Base-by-base conservation (phyloP, 1,139 yeast species). In the Debaryomycetaceae sp. region DNA sequence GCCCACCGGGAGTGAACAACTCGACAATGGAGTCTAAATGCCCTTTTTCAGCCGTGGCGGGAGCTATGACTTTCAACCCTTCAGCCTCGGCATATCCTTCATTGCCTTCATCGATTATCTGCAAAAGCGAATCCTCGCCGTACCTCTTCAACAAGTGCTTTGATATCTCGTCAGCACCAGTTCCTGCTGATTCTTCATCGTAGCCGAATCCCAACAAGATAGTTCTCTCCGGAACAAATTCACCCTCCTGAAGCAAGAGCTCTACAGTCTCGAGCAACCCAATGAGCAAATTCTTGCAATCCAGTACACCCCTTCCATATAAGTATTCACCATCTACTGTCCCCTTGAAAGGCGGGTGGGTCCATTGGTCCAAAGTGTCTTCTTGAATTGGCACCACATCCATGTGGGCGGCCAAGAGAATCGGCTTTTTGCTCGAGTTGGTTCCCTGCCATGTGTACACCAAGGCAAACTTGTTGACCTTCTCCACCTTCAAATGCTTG, bases 11-110 rank as follows among this genome's bases (percentile, higher is more conserved):
- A 14, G 78, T 70, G 42, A 51, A 63, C 40, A 76, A 55, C 8
- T 66, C 70, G 39, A 76, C 63, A 6, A 58, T 49, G 0, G 75
- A 56, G 50, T 75, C 71, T 24, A 72, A 43, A 46, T 68, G 63
- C 0, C 81, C 81, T 56, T 76, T 76, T 52, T 76, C 81, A 6
- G 72, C 76, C 5, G 78, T 72, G 4, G 75, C 76, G 1, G 88
- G 85, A 35, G 76, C 57, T 5, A 85, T 85, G 50, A 80, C 65
- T 54, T 70, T 72, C 42, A 67, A 55, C 6, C 80, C 81, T 46
- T 71, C 74, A 8, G 66, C 54, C 7, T 65, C 71, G 2, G 61
- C 49, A 39, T 56, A 57, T 0, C 72, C 69, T 5, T 51, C 51
- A 36, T 63, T 65, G 23, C 81, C 81, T 58, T 76, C 81, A 53